A percentile compares a stretch with the other conserved stretches of the same genome.
These are phyloP conservation scores for Meripilus lineatus DNA, from an alignment of 1,284 basidiomycete genomes.

Conservation along the genomic window DNA sequence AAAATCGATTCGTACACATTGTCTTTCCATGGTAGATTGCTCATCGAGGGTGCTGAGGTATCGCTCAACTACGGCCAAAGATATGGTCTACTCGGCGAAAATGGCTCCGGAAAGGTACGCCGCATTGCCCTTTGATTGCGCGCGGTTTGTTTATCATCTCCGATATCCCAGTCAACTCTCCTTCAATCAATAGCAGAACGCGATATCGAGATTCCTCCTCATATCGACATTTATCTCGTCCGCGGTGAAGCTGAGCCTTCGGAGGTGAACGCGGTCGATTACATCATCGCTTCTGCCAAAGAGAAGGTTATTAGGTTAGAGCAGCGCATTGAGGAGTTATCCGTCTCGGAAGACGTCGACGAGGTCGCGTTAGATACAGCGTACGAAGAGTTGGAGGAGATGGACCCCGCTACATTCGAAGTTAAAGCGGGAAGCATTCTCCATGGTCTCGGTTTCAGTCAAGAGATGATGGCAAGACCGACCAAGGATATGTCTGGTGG, in stretches of 20 bases:
- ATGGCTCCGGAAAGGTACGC: constrained; percentile 95
- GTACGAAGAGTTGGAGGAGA: constrained; percentile 96
- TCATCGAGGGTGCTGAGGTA: constrained; percentile 84
- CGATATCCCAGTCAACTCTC: constrained; percentile 38
- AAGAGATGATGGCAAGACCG: constrained; percentile 92
- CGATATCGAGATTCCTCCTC: constrained; percentile 91
- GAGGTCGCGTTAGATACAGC: constrained; percentile 81
- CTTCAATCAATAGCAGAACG: constrained; percentile 77
- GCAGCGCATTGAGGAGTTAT: constrained; percentile 92
- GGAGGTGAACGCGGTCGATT: constrained; percentile 95
- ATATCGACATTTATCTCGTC: constrained; percentile 98
- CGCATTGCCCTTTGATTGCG: constrained; percentile 5
- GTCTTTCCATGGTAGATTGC: constrained; percentile 94
- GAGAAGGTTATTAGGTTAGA: constrained; percentile 96
- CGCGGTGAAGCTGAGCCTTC: constrained; percentile 94
- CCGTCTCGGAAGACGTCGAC: constrained; percentile 85
- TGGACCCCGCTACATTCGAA: constrained; percentile 95
- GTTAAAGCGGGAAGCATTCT: constrained; percentile 94
- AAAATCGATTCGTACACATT: constrained; percentile 96
- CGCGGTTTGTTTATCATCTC: too few species aligned
- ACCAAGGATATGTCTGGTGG: constrained; percentile 99
- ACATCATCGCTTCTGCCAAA: constrained; percentile 89
- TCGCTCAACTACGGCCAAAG: constrained; percentile 96
- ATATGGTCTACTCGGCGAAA: constrained; percentile 95
- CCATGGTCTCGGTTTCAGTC: constrained; percentile 93